Conservation (phyloP, 169 alveolate species). For the Plasmodium ovale region DNA sequence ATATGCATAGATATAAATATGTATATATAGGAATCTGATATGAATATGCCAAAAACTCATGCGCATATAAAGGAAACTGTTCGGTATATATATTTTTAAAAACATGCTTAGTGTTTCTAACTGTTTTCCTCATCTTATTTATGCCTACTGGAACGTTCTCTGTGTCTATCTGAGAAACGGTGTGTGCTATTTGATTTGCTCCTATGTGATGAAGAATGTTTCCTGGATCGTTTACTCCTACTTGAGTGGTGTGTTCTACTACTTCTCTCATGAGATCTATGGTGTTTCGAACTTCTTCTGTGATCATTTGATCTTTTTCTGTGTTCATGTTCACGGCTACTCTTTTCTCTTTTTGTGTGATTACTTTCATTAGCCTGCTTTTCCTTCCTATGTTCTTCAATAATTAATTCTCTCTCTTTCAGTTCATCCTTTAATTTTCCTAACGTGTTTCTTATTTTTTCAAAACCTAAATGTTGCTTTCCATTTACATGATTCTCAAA, state of each 20-base stretch:
- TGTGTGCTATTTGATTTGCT: constrained; percentile 34
- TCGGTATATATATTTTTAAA: not conserved
- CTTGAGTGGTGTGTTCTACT: constrained; percentile 34
- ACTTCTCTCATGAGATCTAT: constrained; percentile 38
- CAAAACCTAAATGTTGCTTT: constrained; percentile 82
- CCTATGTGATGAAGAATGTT: constrained; percentile 24
- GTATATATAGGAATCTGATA: not conserved
- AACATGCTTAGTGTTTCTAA: not conserved
- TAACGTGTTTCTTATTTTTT: constrained; percentile 60
- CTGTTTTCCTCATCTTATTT: not conserved
- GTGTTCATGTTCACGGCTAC: constrained; percentile 24
- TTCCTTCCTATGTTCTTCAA: constrained; percentile 52
- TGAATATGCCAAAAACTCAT: not conserved
- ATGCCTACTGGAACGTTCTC: constrained; percentile 8
- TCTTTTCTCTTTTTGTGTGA: constrained; percentile 2
- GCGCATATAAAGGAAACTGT: no score
- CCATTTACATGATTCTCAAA: constrained; percentile 82
- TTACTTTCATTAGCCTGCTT: constrained; percentile 16
- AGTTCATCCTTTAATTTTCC: constrained; percentile 12
- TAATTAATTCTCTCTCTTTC: constrained; percentile 58
- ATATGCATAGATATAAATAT: not conserved
- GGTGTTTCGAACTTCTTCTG: constrained; percentile 63
- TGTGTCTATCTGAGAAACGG: constrained; percentile 42
- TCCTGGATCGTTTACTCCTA: constrained; percentile 42
- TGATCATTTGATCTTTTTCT: constrained; percentile 30